Evolutionary conservation across 768 basidiomycete species (phyloP).

Genomic region (Hygrocybe coccinea): DNA sequence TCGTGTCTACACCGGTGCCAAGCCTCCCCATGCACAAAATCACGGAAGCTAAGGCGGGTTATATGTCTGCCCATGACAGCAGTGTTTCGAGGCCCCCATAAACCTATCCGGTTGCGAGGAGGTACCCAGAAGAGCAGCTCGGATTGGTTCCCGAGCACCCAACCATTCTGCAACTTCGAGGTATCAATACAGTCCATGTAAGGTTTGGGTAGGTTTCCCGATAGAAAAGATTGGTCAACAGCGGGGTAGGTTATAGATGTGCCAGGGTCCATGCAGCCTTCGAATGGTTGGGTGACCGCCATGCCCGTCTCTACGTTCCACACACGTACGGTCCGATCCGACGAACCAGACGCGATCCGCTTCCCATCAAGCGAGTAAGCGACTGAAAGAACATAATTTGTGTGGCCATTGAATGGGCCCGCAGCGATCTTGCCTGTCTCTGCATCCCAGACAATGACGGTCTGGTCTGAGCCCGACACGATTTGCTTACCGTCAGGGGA

Average conservation of each 20-base stretch:
- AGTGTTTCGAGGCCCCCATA: conserved; percentile 1
- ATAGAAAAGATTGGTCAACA: conserved; percentile 25
- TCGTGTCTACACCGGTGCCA: background rate
- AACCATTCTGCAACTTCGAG: background rate
- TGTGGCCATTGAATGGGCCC: background rate
- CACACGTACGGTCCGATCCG: conserved; percentile 12
- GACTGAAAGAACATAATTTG: background rate
- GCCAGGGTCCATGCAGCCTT: conserved; percentile 44
- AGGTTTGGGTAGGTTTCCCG: conserved; percentile 21
- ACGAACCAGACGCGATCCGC: conserved; percentile 13
- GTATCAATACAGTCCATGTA: background rate
- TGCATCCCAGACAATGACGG: conserved; percentile 12
- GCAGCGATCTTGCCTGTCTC: no score
- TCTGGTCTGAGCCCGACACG: conserved; percentile 7
- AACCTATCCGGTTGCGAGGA: background rate
- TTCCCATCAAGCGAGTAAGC: conserved; percentile 15
- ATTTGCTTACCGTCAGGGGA: conserved; percentile 11
- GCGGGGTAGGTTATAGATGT: conserved; percentile 24
- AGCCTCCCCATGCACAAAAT: background rate
- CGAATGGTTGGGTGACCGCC: background rate
- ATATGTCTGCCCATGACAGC: background rate
- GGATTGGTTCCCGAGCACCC: background rate
- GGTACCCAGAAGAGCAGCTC: background rate
- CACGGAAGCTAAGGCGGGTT: background rate
- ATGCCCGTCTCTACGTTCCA: conserved; percentile 18